Base-by-base conservation (phyloP, 495 filamentous ascomycete species). In the Penicillium desertorum region DNA sequence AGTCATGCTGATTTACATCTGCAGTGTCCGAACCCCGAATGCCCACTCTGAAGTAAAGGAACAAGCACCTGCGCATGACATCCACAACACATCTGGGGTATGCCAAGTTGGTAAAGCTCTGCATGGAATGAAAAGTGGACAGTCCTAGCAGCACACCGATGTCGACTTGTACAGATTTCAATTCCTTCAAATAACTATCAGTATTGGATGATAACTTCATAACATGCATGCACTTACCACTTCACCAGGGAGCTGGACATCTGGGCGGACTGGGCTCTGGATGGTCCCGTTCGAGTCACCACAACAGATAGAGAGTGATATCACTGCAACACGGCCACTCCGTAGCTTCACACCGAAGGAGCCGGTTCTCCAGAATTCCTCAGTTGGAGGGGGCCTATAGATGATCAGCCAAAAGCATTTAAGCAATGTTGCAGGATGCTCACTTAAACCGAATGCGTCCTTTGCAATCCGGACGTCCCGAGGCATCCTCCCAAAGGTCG, bases 391-490 rank as follows among this genome's bases (percentile, higher is more conserved):
- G 3, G 78, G 79, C 25, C 78, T 80, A 37, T 45, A n/a, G 7
- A 30, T 3, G 7, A 10, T 68, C 12, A 68, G 50, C 14, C 1
- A 8, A 34, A 16, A 8, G 9, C 5, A 42, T 46, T n/a, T 53
- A 48, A 25, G 55, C 23, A 17, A 42, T 10, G 14, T 27, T 10
- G 9, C 20, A 42, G 20, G 27, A 54, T 19, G 57, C 71, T 27
- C 51, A 81, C 79, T 60, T 75, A 47, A 81, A 81, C 0, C 76
- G 69, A n/a, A 81, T 55, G 12, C 69, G 68, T 5, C 68, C 79
- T 34, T 56, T 65, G 2, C 61, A 57, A 11, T 54, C 55, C 42
- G 67, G 44, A 14, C 62, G 53, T 10, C 71, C 76, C 20, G 68
- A 60, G 8, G 43, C 36, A 51, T 78, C 67, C 37, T 76, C 74